These are phyloP conservation scores for Metschnikowia gruessii DNA, from an alignment of 805 yeast genomes.

Conservation along the genomic window DNA sequence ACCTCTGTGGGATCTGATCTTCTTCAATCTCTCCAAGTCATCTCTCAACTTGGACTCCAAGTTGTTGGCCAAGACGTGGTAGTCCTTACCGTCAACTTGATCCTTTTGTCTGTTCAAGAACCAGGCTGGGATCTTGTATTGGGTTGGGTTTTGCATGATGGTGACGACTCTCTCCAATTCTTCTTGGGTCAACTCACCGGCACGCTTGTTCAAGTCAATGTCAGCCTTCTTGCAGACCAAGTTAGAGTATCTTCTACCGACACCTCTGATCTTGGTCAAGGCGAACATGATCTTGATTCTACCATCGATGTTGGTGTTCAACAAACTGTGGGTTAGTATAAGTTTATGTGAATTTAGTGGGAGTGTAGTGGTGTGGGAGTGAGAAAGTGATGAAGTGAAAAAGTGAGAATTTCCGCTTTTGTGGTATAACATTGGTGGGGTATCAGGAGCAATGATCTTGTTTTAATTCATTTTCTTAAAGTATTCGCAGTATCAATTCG, in stretches of 20 bases:
- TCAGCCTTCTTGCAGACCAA: conserved; percentile 99
- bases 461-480: too few relatives aligned
- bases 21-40: conserved; percentile 99
- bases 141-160: conserved; percentile 99
- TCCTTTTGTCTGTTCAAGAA: conserved; percentile 96
- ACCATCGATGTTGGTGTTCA: conserved; percentile 99
- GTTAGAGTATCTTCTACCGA: conserved; percentile 99
- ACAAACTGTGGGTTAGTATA: conserved; percentile 59
- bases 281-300: conserved; percentile 99
- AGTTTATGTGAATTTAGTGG: neutral
- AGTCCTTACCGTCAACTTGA: conserved; percentile 97
- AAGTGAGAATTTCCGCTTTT: too few relatives aligned
- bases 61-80: conserved; percentile 98
- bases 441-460: too few relatives aligned
- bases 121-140: conserved; percentile 99
- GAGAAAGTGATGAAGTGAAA: too few relatives aligned
- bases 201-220: conserved; percentile 97
- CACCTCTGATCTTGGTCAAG: conserved; percentile 99
- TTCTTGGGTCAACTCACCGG: conserved; percentile 99
- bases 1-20: conserved; percentile 99
- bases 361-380: neutral
- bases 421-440: too few relatives aligned
- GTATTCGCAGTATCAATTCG: too few relatives aligned
- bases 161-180: conserved; percentile 99
- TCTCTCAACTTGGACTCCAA: conserved; percentile 99